phyloP scores from a whole-genome alignment of 208 protist genomes.

The Trypanosomatidae sp. region DNA sequence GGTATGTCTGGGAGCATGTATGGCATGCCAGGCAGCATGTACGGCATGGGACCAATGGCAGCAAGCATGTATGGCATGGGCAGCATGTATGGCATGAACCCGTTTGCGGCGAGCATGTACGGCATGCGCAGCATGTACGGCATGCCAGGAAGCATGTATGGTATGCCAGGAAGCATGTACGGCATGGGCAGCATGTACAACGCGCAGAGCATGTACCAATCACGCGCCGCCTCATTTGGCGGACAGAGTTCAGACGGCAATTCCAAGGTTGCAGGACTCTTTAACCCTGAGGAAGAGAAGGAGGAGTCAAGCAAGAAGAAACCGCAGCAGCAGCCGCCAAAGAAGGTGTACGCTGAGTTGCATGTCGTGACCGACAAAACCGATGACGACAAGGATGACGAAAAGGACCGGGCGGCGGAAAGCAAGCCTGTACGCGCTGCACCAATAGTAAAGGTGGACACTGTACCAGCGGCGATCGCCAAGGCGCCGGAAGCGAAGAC shows the following conservation, averaged over 20 bases:
- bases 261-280: no score
- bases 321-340: neutral
- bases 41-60: slow-evolving; percentile 11
- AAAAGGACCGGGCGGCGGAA: neutral
- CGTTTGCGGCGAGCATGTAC: neutral
- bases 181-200: slow-evolving; percentile 24
- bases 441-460: neutral
- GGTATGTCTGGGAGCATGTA: slow-evolving; percentile 19
- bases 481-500: slow-evolving; percentile 1
- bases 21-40: slow-evolving; percentile 12
- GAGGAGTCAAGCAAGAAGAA: no score
- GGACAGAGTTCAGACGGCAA: neutral
- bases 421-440: neutral
- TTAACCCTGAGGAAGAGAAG: no score
- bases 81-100: slow-evolving; percentile 11
- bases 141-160: slow-evolving; percentile 5
- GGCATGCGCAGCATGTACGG: slow-evolving; percentile 13
- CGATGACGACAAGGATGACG: neutral
- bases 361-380: neutral
- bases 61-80: slow-evolving; percentile 37
- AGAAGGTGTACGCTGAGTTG: neutral
- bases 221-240: neutral
- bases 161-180: slow-evolving; percentile 2
- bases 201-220: neutral
- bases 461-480: neutral